Conservation (phyloP, 345 rosid species). For the Eucalyptus curtisii region DNA sequence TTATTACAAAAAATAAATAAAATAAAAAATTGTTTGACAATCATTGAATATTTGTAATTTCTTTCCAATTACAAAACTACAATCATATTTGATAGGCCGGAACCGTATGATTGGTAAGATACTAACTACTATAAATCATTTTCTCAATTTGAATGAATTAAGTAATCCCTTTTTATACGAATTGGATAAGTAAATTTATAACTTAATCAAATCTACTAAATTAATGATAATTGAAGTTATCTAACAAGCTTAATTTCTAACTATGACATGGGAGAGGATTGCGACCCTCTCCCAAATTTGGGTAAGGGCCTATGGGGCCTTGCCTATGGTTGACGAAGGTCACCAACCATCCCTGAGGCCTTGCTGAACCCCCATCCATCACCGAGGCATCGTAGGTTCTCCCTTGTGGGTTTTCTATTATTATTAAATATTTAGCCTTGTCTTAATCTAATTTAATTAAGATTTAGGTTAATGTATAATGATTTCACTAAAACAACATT, state of each 20-base stretch:
- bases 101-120: not conserved
- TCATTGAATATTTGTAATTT: not conserved
- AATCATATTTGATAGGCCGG: not conserved
- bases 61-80: not conserved
- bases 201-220: no score
- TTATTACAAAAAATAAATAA: no score
- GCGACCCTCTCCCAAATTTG: fast-evolving
- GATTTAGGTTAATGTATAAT: no score
- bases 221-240: not conserved
- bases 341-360: fast-evolving
- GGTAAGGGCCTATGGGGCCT: no score
- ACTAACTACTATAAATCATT: no score
- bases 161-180: not conserved
- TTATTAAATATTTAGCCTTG: no score
- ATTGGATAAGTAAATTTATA: not conserved
- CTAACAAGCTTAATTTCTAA: not conserved
- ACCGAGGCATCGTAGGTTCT: not conserved
- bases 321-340: fast-evolving
- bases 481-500: not conserved
- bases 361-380: not conserved
- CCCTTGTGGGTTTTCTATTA: not conserved
- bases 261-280: not conserved
- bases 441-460: no score
- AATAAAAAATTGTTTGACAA: not conserved
- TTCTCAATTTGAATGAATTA: no score